A percentile compares a stretch with the other conserved stretches of the same genome.
These are phyloP conservation scores for Fusarium nygamai DNA, from an alignment of 2,329 filamentous ascomycete genomes.

Conservation along the genomic window DNA sequence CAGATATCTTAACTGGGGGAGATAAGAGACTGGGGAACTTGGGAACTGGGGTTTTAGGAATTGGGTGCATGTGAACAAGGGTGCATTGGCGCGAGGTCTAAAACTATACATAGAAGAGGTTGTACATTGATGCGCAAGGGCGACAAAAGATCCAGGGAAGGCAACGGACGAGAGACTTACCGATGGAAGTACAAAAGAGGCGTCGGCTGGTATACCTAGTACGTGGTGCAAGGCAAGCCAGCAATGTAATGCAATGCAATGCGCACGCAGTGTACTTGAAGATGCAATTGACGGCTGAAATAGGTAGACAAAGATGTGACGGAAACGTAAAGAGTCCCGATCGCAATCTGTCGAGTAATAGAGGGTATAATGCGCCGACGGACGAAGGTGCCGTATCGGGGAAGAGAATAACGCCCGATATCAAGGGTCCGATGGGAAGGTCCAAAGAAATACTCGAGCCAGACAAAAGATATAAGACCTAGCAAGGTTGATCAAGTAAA, in stretches of 20 bases:
- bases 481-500: conserved; percentile 4
- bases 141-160: background rate
- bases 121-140: conserved; percentile 22
- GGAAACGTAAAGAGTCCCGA: conserved; percentile 29
- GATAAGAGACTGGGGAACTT: conserved; percentile 32
- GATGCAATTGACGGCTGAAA: conserved; percentile 10
- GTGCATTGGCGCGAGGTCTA: conserved; percentile 3
- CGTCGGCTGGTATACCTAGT: conserved; percentile 16
- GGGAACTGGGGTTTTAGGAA: conserved; percentile 18
- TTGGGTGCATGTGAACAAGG: conserved; percentile 10
- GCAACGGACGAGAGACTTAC: conserved; percentile 19
- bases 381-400: conserved; percentile 35
- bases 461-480: conserved; percentile 8
- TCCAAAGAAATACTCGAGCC: conserved; percentile 8
- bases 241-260: conserved; percentile 11
- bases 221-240: conserved; percentile 28
- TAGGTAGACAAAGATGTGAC: conserved; percentile 4
- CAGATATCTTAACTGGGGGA: conserved; percentile 30
- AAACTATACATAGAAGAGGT: conserved; percentile 6
- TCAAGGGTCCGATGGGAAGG: conserved; percentile 10
- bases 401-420: conserved; percentile 22
- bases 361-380: conserved; percentile 38
- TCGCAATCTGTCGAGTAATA: conserved; percentile 8
- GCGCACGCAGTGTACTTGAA: background rate
- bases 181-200: conserved; percentile 24